These are phyloP conservation scores for Abrus pulchellus DNA, from an alignment of 306 rosid genomes.

Conservation along the genomic window DNA sequence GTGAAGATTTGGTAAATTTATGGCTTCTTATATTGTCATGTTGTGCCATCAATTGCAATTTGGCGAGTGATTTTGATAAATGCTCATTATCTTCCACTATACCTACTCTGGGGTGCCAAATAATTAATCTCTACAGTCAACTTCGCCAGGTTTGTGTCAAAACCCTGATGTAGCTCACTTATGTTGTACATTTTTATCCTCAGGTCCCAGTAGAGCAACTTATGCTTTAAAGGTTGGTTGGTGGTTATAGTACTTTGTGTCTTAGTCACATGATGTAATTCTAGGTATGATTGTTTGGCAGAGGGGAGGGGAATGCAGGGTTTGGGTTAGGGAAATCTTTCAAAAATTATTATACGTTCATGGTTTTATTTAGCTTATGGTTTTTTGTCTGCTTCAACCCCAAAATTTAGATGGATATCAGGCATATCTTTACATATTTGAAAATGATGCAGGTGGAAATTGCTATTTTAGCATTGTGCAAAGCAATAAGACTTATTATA, in stretches of 20 bases:
- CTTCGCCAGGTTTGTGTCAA: constrained; percentile 85
- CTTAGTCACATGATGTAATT: constrained; percentile 28
- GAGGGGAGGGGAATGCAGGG: constrained; percentile 27
- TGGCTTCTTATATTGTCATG: constrained; percentile 75
- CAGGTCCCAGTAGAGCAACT: neutral
- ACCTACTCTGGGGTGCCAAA: constrained; percentile 71
- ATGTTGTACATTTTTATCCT: constrained; percentile 2
- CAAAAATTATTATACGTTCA: neutral
- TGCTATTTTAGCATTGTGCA: constrained; percentile 78
- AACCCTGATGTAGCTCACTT: constrained; percentile 42
- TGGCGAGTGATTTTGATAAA: constrained; percentile 47
- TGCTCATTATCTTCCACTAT: constrained; percentile 59
- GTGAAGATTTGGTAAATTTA: constrained; percentile 70
- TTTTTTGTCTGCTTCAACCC: constrained; percentile 12
- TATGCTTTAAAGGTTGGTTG: constrained; percentile 32
- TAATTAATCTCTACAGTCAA: constrained; percentile 77
- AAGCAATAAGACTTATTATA: constrained; percentile 70
- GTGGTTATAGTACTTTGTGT: constrained; percentile 29
- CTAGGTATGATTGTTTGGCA: constrained; percentile 19
- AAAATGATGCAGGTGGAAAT: constrained; percentile 73
- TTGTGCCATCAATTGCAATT: constrained; percentile 62
- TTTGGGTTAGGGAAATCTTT: neutral
- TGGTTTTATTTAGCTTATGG: constrained; percentile 34
- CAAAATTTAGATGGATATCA: constrained; percentile 32
- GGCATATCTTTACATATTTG: constrained; percentile 42